A percentile compares a stretch with the other conserved stretches of the same genome.
Conservation (phyloP, 192 early-diverging fungal species). For the Fimicolochytrium jonesii region DNA sequence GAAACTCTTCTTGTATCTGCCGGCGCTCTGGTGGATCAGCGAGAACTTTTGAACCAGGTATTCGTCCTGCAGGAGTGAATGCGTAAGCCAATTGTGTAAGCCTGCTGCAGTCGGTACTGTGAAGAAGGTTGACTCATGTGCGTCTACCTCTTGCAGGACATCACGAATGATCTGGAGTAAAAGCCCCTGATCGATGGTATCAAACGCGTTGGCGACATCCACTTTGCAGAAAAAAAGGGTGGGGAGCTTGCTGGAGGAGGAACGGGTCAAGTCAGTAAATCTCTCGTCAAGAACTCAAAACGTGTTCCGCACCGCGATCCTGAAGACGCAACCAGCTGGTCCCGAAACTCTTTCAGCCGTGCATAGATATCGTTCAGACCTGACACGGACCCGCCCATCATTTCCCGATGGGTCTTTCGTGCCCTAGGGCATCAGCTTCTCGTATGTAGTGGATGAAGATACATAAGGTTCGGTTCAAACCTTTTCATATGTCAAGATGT, state of each 20-base stretch:
- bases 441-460: no score
- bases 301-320: conserved; percentile 34
- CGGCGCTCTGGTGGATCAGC: conserved; percentile 34
- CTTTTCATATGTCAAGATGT: conserved; percentile 53
- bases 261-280: no score
- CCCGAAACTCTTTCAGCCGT: conserved; percentile 22
- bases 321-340: no score
- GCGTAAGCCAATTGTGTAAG: no score
- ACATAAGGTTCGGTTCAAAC: no score
- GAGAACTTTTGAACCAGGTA: conserved; percentile 69
- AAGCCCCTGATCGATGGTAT: conserved; percentile 74
- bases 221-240: conserved; percentile 76
- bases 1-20: conserved; percentile 32
- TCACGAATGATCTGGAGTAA: conserved; percentile 53
- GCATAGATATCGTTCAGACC: conserved; percentile 41
- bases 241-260: no score
- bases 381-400: conserved; percentile 39
- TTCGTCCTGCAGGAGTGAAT: conserved; percentile 59
- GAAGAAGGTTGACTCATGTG: no score
- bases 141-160: conserved; percentile 53
- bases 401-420: no score
- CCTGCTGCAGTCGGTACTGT: no score
- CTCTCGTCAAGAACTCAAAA: not conserved
- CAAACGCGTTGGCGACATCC: conserved; percentile 74
- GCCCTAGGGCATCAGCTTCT: no score